A percentile compares a stretch with the other conserved stretches of the same genome.
phyloP scores from a whole-genome alignment of 495 filamentous ascomycete genomes.

The Pseudoneurospora amorphoporcata region DNA sequence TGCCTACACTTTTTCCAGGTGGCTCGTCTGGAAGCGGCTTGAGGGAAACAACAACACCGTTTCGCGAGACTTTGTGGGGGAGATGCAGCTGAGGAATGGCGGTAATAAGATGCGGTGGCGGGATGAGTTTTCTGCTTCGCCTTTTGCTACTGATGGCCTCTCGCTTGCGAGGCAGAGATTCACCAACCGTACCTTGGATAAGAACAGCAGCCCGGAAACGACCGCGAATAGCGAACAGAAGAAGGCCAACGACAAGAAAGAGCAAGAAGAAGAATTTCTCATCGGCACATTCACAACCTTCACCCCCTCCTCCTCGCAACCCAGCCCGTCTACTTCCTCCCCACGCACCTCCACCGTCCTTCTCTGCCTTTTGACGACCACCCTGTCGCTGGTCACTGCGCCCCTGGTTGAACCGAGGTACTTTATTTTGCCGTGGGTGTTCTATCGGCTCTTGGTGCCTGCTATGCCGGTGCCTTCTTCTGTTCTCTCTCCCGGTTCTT shows the following conservation, averaged over 20 bases:
- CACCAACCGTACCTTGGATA: background rate
- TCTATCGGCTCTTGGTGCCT: conserved; percentile 79
- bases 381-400: conserved; percentile 71
- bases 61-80: background rate
- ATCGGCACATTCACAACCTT: background rate
- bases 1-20: conserved; percentile 41
- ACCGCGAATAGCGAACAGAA: background rate
- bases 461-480: conserved; percentile 15
- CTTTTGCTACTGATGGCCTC: background rate
- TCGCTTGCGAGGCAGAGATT: background rate
- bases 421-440: conserved; percentile 88
- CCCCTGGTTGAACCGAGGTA: conserved; percentile 92
- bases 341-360: conserved; percentile 32
- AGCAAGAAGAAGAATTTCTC: background rate
- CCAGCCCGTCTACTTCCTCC: background rate
- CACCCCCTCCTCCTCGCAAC: background rate
- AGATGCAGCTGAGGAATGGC: background rate
- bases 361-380: conserved; percentile 62
- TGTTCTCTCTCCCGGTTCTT: background rate
- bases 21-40: conserved; percentile 49
- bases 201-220: background rate
- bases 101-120: background rate
- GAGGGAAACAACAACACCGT: background rate
- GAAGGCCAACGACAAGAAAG: background rate
- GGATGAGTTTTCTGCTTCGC: background rate